Base-by-base conservation (phyloP, 2,329 filamentous ascomycete genomes). In the Gnomoniopsis sp. region DNA sequence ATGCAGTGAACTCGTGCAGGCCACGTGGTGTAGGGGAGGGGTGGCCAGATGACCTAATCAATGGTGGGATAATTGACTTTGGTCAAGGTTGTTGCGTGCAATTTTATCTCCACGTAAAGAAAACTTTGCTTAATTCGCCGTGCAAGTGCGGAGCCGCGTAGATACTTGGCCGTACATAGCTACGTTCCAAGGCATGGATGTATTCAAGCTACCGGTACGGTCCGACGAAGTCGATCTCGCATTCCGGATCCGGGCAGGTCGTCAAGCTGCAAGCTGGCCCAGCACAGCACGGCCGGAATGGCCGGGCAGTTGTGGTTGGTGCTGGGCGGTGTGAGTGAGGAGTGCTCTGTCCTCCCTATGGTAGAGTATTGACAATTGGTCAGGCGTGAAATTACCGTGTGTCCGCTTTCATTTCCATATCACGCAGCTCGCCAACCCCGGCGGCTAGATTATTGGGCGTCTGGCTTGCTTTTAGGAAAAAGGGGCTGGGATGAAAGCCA, bases 391-490 rank as follows among this genome's bases (percentile, higher is more conserved):
- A 59, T 61, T 61, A 56, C 21, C 53, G 7, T 26, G 49, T 59
- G 57, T 50, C 59, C 59, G 59, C 59, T 59, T 55, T 61, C 57
- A 61, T 61, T 53, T 59, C 57, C 53, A 56, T 59, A 46, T 56
- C 57, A 57, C 56, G 57, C 59, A 61, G 47, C 43, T 36, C 21
- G 34, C 33, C 33, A 41, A 23, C 10, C n/a, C 49, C 30, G 53
- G 53, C 44, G 52, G 47, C 47, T 57, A 30, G 43, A 58, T n/a
- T 53, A 53, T 21, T 43, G 46, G 58, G 58, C 55, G 55, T 26
- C 55, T 54, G 47, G 38, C 50, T 46, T 33, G 51, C 51, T 23
- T 10, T 8, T 21, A 11, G 22, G 8, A 21, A 51, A 52, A 26
- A 19, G 14, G 22, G 49, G 50, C 26, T 53, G 34, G 17, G 17